Percentiles rank a stretch among this genome's conserved stretches.
Conservation (phyloP, 257 asterid genomes). For the Solanum medicagineum region DNA sequence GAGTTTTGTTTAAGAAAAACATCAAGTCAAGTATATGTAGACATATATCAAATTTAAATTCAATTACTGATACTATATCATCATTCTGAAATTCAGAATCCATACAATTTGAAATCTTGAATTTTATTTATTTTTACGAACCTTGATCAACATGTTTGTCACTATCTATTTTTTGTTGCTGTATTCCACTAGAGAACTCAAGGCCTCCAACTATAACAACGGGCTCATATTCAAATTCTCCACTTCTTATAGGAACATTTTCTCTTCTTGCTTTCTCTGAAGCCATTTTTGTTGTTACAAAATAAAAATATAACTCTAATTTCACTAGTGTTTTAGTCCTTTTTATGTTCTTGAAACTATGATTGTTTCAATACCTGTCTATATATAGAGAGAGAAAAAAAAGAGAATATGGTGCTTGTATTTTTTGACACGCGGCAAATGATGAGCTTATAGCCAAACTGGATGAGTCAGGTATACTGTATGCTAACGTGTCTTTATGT, state of each 20-base stretch:
- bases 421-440: neutral
- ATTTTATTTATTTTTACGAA: neutral
- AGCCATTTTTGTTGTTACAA: conserved; percentile 13
- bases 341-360: neutral
- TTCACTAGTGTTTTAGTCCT: neutral
- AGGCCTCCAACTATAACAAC: neutral
- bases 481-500: neutral
- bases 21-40: no score
- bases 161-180: neutral
- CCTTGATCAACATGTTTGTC: neutral
- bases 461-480: neutral
- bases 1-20: no score
- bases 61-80: no score
- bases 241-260: neutral
- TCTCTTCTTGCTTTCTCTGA: conserved; percentile 35
- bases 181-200: neutral
- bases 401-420: no score
- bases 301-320: neutral
- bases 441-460: neutral
- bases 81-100: no score
- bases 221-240: neutral
- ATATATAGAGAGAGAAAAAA: no score
- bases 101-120: no score
- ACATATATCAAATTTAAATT: no score
- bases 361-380: no score